Evolutionary conservation across 148 eudicot genomes (phyloP), one percentile per base, ranked within the genome.

Genomic region (Chenopodium album): DNA sequence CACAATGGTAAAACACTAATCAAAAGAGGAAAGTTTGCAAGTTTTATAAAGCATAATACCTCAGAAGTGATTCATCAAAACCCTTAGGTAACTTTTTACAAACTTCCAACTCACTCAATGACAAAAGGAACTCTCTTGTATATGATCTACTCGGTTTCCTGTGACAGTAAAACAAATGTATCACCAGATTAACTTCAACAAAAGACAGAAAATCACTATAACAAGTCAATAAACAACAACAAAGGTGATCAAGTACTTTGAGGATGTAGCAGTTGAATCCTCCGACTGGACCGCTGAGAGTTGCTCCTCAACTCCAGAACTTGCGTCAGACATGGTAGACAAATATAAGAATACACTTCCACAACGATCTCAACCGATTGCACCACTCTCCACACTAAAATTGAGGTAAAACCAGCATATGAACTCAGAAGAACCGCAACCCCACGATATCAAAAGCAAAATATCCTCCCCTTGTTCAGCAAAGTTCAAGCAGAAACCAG

Each of bases 51-150:
- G 59, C 37, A 54, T 75, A 66, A 79, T 89, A 96, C 99, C 98
- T 90, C 59, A 89, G 63, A 71, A 94, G 71, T 44, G 98, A 90
- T 82, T 81, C 86, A 82, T 90, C 93, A 67, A 92, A 92, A 44
- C 92, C 99, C 77, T 72, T 79, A 4, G 99, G 99, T 29, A 94
- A 84, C 86, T 83, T 89, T 85, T 88, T 89, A 92, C 98, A 94
- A 79, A 82, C 79, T 78, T 94, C 99, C 88, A 90, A 82, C 22
- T 89, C 89, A 72, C 98, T 79, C 14, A 94, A 84, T 4, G 97
- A 90, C 72, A 97, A 71, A 47, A 97, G 96, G 83, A 91, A 94
- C 59, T 97, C 92, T 85, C 93, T 88, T 34, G 95, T 70, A 76
- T 92, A 97, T 37, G 92, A 83, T 76, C 87, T 81, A 80, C 46